Percentiles rank a stretch among this genome's conserved stretches.
Evolutionary conservation across 1,139 yeast species (phyloP).

Genomic region (Diutina pseudorugosa): DNA sequence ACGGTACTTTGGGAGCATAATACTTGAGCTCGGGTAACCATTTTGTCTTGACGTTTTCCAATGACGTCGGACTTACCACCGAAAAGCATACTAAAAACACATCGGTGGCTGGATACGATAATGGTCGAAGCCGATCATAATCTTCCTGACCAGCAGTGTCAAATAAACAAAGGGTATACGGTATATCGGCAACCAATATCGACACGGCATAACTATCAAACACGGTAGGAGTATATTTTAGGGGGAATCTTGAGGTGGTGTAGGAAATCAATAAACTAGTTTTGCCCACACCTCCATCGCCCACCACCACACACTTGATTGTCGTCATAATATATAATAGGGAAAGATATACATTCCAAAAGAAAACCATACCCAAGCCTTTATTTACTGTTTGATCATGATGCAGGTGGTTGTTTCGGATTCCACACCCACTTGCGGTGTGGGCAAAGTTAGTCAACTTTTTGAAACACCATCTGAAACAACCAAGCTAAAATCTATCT

Average conservation of each 20-base stretch:
- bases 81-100: slow-evolving; percentile 91
- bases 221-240: slow-evolving; percentile 82
- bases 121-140: slow-evolving; percentile 92
- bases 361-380: no score
- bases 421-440: no score
- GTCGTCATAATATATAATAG: slow-evolving; percentile 12
- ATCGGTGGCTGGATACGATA: slow-evolving; percentile 92
- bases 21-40: slow-evolving; percentile 98
- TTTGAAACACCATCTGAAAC: no score
- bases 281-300: slow-evolving; percentile 95
- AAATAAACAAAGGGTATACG: slow-evolving; percentile 87
- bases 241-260: slow-evolving; percentile 79
- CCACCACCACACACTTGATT: slow-evolving; percentile 91
- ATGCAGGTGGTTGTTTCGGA: not conserved
- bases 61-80: slow-evolving; percentile 90
- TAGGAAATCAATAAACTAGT: slow-evolving; percentile 63
- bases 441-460: no score
- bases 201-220: slow-evolving; percentile 92
- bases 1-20: slow-evolving; percentile 96
- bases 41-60: slow-evolving; percentile 93
- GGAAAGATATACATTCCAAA: no score
- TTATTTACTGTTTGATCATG: no score
- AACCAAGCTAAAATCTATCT: no score
- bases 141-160: slow-evolving; percentile 99
- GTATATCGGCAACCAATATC: slow-evolving; percentile 97